A percentile compares a stretch with the other conserved stretches of the same genome.
Evolutionary conservation across 1,284 basidiomycete genomes (phyloP).

Genomic region (Sporisorium scitamineum): DNA sequence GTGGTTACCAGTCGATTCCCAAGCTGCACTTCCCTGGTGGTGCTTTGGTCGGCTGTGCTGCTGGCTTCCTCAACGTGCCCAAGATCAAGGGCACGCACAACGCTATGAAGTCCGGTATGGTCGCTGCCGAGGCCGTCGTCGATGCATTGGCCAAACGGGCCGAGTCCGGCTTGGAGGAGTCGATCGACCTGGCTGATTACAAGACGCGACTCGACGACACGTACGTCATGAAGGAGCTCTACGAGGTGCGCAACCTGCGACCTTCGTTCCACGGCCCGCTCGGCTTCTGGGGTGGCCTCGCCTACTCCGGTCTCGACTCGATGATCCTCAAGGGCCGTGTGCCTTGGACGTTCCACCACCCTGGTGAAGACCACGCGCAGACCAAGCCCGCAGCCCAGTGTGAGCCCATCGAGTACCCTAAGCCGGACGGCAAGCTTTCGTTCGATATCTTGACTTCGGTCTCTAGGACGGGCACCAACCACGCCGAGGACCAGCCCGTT

Average conservation of each 20-base stretch:
- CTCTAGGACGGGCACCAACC: conserved; percentile 92
- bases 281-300: conserved; percentile 88
- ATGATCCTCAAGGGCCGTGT: conserved; percentile 85
- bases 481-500: conserved; percentile 93
- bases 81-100: conserved; percentile 99
- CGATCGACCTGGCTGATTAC: conserved; percentile 82
- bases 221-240: conserved; percentile 88
- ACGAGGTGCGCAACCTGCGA: conserved; percentile 91
- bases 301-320: conserved; percentile 90
- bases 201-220: conserved; percentile 80
- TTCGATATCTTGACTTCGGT: conserved; percentile 94
- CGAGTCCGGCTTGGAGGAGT: conserved; percentile 63
- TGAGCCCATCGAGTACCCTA: conserved; percentile 88
- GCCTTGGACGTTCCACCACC: conserved; percentile 91
- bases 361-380: conserved; percentile 76
- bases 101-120: conserved; percentile 99
- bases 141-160: conserved; percentile 73
- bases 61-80: conserved; percentile 92
- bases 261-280: conserved; percentile 89
- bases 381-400: conserved; percentile 72
- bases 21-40: conserved; percentile 94
- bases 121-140: conserved; percentile 90
- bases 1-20: conserved; percentile 92
- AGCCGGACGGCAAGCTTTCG: conserved; percentile 88
- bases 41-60: conserved; percentile 92